Percentiles rank a stretch among this genome's conserved stretches.
phyloP scores from a whole-genome alignment of 2,329 filamentous ascomycete species.

The Talaromyces sp. region DNA sequence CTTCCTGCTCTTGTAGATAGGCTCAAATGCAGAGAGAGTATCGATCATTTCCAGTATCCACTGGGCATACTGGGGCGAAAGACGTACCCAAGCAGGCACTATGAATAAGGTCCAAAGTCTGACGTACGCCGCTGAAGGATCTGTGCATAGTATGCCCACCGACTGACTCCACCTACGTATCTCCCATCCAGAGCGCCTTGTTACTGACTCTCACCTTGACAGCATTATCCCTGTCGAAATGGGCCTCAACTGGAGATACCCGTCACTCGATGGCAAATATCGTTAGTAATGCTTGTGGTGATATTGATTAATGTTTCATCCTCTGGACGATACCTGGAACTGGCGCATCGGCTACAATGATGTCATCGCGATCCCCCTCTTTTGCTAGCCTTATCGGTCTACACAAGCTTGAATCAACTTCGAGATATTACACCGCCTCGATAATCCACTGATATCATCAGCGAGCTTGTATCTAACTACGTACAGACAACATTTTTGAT shows the following conservation, averaged over 20 bases:
- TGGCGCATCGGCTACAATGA: not conserved
- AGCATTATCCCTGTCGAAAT: not conserved
- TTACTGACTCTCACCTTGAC: not conserved
- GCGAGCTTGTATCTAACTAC: not conserved
- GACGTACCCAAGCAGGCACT: not conserved
- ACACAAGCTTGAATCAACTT: not conserved
- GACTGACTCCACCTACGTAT: slow-evolving; percentile 1
- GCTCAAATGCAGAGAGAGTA: too few species aligned
- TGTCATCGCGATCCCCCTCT: not conserved
- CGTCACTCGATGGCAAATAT: not conserved
- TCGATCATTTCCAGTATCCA: not conserved
- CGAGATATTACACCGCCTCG: not conserved
- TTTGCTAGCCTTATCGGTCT: not conserved
- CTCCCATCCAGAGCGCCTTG: not conserved
- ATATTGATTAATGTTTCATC: not conserved
- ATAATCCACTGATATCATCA: not conserved
- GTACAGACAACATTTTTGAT: not conserved
- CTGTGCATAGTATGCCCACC: not conserved
- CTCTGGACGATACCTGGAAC: not conserved
- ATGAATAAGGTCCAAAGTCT: not conserved
- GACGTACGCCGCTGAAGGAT: not conserved
- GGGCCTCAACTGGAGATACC: not conserved
- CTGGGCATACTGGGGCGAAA: not conserved
- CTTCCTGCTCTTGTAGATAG: not conserved
- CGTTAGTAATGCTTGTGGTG: not conserved